Percentiles rank a stretch among this genome's conserved stretches.
Evolutionary conservation across 2,329 filamentous ascomycete genomes (phyloP).

Genomic region (Curvularia eragrostidis): DNA sequence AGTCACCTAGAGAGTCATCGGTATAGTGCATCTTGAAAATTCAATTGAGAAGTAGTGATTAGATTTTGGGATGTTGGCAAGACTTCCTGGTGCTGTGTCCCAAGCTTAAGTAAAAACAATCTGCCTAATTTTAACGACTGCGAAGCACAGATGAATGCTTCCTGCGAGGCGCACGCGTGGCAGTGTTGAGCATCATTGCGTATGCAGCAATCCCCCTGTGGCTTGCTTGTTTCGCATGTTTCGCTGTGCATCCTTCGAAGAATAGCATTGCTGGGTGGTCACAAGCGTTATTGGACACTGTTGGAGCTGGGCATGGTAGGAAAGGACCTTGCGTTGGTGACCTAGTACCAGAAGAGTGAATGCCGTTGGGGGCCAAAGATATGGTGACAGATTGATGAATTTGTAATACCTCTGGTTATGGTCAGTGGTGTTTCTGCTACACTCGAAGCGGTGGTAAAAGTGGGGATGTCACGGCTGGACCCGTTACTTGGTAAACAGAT

Average conservation of each 20-base stretch:
- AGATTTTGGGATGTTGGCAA: not conserved
- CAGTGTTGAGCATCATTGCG: conserved; percentile 13
- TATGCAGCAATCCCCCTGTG: conserved; percentile 3
- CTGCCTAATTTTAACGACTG: not conserved
- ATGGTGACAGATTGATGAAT: not conserved
- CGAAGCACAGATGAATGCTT: not conserved
- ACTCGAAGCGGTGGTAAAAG: not conserved
- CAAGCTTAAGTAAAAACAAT: not conserved
- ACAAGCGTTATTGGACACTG: not conserved
- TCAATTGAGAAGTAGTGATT: not conserved
- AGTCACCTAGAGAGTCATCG: not conserved
- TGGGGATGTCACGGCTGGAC: not conserved
- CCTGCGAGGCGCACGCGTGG: conserved; percentile 14
- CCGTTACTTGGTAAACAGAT: not conserved
- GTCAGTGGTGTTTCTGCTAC: not conserved
- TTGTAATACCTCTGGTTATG: not conserved
- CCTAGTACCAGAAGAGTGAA: not conserved
- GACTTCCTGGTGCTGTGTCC: not conserved
- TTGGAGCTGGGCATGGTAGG: not conserved
- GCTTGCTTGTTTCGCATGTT: conserved; percentile 2
- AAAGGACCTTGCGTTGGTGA: not conserved
- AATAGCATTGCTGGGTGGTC: not conserved
- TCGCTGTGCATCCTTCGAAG: not conserved
- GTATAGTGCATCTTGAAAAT: not conserved
- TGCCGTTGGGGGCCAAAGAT: not conserved